These are phyloP conservation scores for Cardiospermum halicacabum DNA, from an alignment of 345 rosid species.

Conservation along the genomic window DNA sequence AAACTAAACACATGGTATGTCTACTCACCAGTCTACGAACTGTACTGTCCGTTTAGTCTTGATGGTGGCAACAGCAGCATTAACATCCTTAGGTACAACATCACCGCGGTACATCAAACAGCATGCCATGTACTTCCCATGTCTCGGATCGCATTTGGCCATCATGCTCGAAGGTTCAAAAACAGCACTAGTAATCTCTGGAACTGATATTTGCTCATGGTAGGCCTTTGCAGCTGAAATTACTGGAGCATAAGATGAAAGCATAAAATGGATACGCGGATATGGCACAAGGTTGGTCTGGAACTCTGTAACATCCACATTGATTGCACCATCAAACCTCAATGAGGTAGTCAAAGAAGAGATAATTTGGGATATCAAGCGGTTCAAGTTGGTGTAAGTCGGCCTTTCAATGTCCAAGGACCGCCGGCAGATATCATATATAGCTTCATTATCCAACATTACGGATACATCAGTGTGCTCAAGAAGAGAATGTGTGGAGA, in stretches of 20 bases:
- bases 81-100: slow-evolving; percentile 78
- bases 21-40: slow-evolving; percentile 76
- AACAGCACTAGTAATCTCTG: slow-evolving; percentile 72
- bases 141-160: slow-evolving; percentile 90
- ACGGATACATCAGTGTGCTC: slow-evolving; percentile 80
- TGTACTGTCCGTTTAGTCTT: slow-evolving; percentile 78
- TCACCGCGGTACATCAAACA: slow-evolving; percentile 87
- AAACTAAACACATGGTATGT: slow-evolving; percentile 2
- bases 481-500: slow-evolving; percentile 77
- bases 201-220: slow-evolving; percentile 74
- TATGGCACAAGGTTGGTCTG: slow-evolving; percentile 83
- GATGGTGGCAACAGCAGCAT: slow-evolving; percentile 66
- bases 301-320: slow-evolving; percentile 76
- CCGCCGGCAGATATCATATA: slow-evolving; percentile 74
- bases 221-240: slow-evolving; percentile 78
- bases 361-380: slow-evolving; percentile 66
- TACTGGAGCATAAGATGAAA: slow-evolving; percentile 75
- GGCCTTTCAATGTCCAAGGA: slow-evolving; percentile 79
- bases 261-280: slow-evolving; percentile 87
- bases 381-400: slow-evolving; percentile 70
- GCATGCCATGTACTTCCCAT: slow-evolving; percentile 85
- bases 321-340: slow-evolving; percentile 83
- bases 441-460: slow-evolving; percentile 82
- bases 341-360: slow-evolving; percentile 75
- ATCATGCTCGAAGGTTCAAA: slow-evolving; percentile 83